Evolutionary conservation across 2,329 filamentous ascomycete genomes (phyloP).

Genomic region (Achaetomium macrosporum): DNA sequence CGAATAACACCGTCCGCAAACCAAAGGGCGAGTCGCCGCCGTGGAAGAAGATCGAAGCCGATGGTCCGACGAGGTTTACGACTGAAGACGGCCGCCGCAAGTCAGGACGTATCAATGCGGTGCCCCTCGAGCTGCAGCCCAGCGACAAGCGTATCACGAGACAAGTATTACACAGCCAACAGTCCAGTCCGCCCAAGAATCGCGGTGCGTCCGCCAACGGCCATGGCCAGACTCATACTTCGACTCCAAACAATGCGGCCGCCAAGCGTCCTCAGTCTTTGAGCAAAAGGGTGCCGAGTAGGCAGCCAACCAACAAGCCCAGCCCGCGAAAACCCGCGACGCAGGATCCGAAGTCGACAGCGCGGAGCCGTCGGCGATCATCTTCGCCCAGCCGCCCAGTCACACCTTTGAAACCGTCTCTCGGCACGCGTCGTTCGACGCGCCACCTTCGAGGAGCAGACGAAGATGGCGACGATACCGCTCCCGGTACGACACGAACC

Average conservation of each 20-base stretch:
- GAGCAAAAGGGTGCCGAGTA: conserved; percentile 27
- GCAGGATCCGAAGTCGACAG: conserved; percentile 23
- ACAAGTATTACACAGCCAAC: conserved; percentile 34
- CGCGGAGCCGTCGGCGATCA: conserved; percentile 36
- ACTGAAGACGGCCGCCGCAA: conserved; percentile 65
- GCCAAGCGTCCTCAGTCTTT: conserved; percentile 29
- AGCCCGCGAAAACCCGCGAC: conserved; percentile 16
- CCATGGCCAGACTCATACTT: conserved; percentile 19
- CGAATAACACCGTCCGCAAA: conserved; percentile 33
- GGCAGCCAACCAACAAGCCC: conserved; percentile 20
- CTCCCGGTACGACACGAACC: conserved; percentile 26
- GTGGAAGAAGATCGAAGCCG: conserved; percentile 81
- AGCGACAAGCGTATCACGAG: conserved; percentile 49
- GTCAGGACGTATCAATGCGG: conserved; percentile 56
- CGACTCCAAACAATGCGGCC: conserved; percentile 19
- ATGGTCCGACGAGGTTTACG: conserved; percentile 83
- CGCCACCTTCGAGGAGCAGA: conserved; percentile 31
- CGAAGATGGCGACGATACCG: conserved; percentile 25
- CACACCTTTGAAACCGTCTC: conserved; percentile 35
- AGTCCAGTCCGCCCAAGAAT: conserved; percentile 32
- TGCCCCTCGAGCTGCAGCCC: conserved; percentile 49
- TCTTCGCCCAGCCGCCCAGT: conserved; percentile 35
- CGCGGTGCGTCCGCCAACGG: conserved; percentile 27
- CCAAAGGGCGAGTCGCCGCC: conserved; percentile 68
- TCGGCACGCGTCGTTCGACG: conserved; percentile 39